Evolutionary conservation across 768 basidiomycete species (phyloP).

Genomic region (Boletus speciosus): DNA sequence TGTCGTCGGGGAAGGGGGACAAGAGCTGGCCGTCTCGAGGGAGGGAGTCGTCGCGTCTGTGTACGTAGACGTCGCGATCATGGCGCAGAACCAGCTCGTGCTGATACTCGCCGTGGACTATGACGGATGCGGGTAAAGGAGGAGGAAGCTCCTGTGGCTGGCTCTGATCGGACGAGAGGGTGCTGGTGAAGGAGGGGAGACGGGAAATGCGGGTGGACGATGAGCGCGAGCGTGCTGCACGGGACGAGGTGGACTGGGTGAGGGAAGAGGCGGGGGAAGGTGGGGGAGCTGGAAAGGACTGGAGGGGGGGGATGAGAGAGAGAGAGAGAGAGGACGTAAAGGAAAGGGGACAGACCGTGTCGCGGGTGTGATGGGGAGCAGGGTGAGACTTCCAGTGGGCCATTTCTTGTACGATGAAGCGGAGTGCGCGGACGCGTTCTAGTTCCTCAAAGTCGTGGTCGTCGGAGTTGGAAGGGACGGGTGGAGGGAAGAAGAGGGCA

Average conservation of each 20-base stretch:
- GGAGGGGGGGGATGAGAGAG: background rate
- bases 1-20: constrained; percentile 17
- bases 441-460: constrained; percentile 22
- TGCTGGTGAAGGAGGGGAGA: constrained; percentile 32
- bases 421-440: constrained; percentile 34
- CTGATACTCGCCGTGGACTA: constrained; percentile 28
- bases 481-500: constrained; percentile 32
- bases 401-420: constrained; percentile 38
- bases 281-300: constrained; percentile 23
- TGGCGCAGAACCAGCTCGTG: constrained; percentile 20
- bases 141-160: constrained; percentile 24
- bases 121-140: constrained; percentile 29
- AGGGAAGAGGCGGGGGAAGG: constrained; percentile 29
- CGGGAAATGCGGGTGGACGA: constrained; percentile 31
- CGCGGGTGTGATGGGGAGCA: background rate
- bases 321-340: too few relatives aligned
- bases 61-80: constrained; percentile 10
- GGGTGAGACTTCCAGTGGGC: constrained; percentile 21
- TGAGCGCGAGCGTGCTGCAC: constrained; percentile 28
- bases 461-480: constrained; percentile 5
- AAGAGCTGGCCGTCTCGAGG: constrained; percentile 13
- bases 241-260: constrained; percentile 26
- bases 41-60: constrained; percentile 17
- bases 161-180: constrained; percentile 33
- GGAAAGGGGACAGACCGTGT: constrained; percentile 10